A percentile compares a stretch with the other conserved stretches of the same genome.
Evolutionary conservation across 1,139 yeast genomes (phyloP).

Genomic region (Sugiyamaella pinicola): DNA sequence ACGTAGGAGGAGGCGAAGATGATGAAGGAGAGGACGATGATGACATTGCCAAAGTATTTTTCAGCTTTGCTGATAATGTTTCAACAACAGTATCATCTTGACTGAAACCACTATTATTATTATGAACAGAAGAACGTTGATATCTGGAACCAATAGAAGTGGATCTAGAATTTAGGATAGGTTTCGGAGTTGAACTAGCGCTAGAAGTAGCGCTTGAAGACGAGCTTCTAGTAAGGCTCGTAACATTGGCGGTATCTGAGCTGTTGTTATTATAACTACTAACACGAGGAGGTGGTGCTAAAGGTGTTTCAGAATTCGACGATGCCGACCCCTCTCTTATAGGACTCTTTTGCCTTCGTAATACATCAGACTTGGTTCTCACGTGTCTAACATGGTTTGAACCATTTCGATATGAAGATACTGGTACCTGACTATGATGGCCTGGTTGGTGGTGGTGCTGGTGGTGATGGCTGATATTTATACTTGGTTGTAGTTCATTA

Average conservation of each 20-base stretch:
- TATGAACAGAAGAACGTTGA: slow-evolving; percentile 6
- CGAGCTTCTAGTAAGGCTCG: slow-evolving; percentile 11
- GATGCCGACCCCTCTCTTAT: background rate
- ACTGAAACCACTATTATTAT: too few species aligned
- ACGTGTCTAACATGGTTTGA: background rate
- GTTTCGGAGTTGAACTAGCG: background rate
- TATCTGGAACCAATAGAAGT: slow-evolving; percentile 11
- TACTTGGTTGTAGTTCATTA: background rate
- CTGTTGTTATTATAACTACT: background rate
- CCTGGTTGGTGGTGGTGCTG: too few species aligned
- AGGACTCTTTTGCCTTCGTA: background rate
- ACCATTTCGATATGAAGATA: background rate
- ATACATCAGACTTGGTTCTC: background rate
- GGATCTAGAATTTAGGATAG: slow-evolving; percentile 1
- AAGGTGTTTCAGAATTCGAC: background rate
- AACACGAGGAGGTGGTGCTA: background rate
- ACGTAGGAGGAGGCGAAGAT: background rate
- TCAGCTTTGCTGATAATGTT: slow-evolving; percentile 10
- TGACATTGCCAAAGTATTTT: background rate
- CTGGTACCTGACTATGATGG: too few species aligned
- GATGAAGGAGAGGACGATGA: slow-evolving; percentile 4
- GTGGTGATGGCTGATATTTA: background rate
- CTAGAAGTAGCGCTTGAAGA: slow-evolving; percentile 5
- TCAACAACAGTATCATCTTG: slow-evolving; percentile 11
- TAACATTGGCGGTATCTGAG: background rate